Percentiles rank a stretch among this genome's conserved stretches.
Evolutionary conservation across 2,329 filamentous ascomycete species (phyloP).

Genomic region (Neonectria coccinea): DNA sequence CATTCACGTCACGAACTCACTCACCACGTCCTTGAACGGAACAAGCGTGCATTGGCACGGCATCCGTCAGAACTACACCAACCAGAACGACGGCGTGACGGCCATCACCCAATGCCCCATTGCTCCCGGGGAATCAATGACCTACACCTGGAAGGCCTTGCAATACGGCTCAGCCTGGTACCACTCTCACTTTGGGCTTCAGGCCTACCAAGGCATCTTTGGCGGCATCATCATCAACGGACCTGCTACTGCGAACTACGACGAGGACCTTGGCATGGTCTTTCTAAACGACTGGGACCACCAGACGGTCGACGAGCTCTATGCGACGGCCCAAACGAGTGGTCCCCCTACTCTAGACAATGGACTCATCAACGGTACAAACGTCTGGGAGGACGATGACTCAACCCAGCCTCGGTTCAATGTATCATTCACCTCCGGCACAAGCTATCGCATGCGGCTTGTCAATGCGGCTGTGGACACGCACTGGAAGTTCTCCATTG

Average conservation of each 20-base stretch:
- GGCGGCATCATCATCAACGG: conserved; percentile 62
- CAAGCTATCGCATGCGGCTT: conserved; percentile 60
- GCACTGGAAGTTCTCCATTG: conserved; percentile 62
- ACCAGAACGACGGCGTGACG: conserved; percentile 67
- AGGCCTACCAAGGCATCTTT: conserved; percentile 37
- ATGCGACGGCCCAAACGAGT: conserved; percentile 39
- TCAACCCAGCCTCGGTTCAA: conserved; percentile 46
- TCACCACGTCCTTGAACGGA: conserved; percentile 60
- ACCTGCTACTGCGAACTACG: conserved; percentile 68
- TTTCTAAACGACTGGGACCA: conserved; percentile 71
- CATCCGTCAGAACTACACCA: conserved; percentile 66
- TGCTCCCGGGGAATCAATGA: conserved; percentile 60
- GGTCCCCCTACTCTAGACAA: conserved; percentile 57
- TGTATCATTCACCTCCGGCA: conserved; percentile 55
- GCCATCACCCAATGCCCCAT: conserved; percentile 63
- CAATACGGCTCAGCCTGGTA: conserved; percentile 38
- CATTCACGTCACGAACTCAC: conserved; percentile 66
- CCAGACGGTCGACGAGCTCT: conserved; percentile 54
- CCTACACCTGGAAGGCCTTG: conserved; percentile 28
- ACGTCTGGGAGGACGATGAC: conserved; percentile 50
- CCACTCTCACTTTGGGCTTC: conserved; percentile 37
- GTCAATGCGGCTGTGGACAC: conserved; percentile 60
- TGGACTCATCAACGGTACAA: conserved; percentile 59
- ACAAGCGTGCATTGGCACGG: conserved; percentile 74
- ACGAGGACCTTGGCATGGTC: conserved; percentile 71